Percentiles rank a stretch among this genome's conserved stretches.
Conservation (phyloP, 352 stramenopile species). For the Phytophthora colocasiae region DNA sequence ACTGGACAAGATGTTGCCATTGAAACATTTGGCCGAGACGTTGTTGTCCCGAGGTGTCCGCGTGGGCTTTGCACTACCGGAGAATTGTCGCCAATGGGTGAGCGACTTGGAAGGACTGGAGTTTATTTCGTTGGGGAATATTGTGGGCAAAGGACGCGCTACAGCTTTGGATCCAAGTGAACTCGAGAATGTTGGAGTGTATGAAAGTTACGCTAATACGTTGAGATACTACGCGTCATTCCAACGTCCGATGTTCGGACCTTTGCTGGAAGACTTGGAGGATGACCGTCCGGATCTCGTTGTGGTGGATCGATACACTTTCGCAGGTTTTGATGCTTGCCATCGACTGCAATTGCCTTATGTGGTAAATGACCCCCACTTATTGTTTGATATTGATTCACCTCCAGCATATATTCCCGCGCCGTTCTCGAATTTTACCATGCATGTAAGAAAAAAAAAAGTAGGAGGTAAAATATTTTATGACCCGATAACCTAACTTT, state of each 20-base stretch:
- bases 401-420: constrained; percentile 80
- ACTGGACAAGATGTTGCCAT: constrained; percentile 81
- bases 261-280: constrained; percentile 67
- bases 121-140: constrained; percentile 81
- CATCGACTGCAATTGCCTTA: constrained; percentile 74
- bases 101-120: constrained; percentile 77
- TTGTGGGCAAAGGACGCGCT: constrained; percentile 49
- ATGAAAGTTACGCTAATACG: constrained; percentile 71
- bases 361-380: constrained; percentile 81
- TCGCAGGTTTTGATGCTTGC: constrained; percentile 77
- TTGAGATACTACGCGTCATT: constrained; percentile 83
- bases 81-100: constrained; percentile 84
- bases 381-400: constrained; percentile 88
- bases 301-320: constrained; percentile 84
- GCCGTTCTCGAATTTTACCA: constrained; percentile 85
- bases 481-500: constrained; percentile 10
- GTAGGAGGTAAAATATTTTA: neutral
- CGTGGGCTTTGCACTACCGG: constrained; percentile 81
- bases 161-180: constrained; percentile 39
- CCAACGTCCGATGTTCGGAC: constrained; percentile 74
- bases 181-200: constrained; percentile 50
- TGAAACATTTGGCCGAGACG: constrained; percentile 81
- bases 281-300: constrained; percentile 74
- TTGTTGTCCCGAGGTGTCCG: constrained; percentile 76
- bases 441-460: constrained; percentile 58